Base-by-base conservation (phyloP, 1,284 basidiomycete species). In the Leccinum pachyderme region DNA sequence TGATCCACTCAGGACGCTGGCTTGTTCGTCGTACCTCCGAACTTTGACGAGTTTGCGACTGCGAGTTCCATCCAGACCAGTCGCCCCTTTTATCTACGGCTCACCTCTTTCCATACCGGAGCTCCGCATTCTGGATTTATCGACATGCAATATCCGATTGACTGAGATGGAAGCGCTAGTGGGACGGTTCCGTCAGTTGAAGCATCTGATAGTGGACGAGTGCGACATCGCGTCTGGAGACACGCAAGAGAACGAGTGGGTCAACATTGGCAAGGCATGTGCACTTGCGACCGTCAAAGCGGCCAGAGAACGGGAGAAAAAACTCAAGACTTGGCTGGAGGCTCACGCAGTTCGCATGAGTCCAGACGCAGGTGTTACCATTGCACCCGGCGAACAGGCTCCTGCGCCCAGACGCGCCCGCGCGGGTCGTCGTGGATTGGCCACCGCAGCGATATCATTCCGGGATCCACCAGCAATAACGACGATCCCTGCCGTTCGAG, bases 261-360 rank as follows among this genome's bases (percentile, higher is more conserved):
- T 63, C 1, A 73, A 73, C 2, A 61, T 90, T 8, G 85, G 85
- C 0, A 78, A 79, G 62, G 66, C 73, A 1, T 81, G 82, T 60
- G 84, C 83, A 6, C 65, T 83, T 7, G 75, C 75, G 2, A 84
- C 84, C 1, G 73, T 80, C 28, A 75, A 73, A 55, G 75, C 77
- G 31, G 80, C 81, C 4, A 77, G 73, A 57, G 81, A 82, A 52
- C 74, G 80, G 29, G 87, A 89, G 69, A 83, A 78, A 68, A 74
- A 73, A 55, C 65, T 89, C 53, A 81, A 78, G 57, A 63, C 63
- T 13, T 83, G 79, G 81, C 57, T 79, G 11, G 81, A 82, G 56
- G 59, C 63, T 32, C 69, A 59, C 32, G 54, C 57, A 7, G 39
- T 31, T 47, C 53, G 39, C 28, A 51, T 25, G 29, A 31, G 25